A percentile compares a stretch with the other conserved stretches of the same genome.
phyloP scores from a whole-genome alignment of 2,329 filamentous ascomycete genomes.

The Xylariaceae sp. region DNA sequence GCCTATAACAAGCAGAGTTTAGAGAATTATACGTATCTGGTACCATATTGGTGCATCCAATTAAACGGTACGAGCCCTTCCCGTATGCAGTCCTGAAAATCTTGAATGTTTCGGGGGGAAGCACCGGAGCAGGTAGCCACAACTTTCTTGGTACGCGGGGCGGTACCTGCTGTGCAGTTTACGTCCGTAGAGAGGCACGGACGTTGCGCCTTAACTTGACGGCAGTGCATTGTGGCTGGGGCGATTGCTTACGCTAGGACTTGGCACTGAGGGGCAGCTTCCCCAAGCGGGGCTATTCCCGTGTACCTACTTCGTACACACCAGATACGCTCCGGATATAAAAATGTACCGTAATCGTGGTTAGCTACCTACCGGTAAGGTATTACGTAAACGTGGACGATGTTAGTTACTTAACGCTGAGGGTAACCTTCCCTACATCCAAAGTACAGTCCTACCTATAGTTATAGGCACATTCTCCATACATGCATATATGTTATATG shows the following conservation, averaged over 20 bases:
- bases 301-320: too few relatives aligned
- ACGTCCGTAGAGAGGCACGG: neutral
- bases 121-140: neutral
- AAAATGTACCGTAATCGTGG: too few relatives aligned
- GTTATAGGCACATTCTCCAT: neutral
- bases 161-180: neutral
- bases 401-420: neutral
- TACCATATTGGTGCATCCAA: neutral
- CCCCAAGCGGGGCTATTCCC: constrained; percentile 8
- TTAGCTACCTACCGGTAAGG: too few relatives aligned
- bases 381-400: neutral
- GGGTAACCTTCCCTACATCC: too few relatives aligned
- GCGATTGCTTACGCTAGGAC: neutral
- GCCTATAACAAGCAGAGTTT: too few relatives aligned
- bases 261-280: neutral
- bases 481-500: neutral
- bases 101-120: neutral
- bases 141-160: neutral
- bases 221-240: neutral
- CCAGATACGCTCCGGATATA: neutral
- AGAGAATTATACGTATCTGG: neutral
- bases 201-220: neutral
- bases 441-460: too few relatives aligned
- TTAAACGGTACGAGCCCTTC: neutral
- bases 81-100: neutral